phyloP scores from a whole-genome alignment of 371 early-diverging fungal genomes.

The Mortierella sp. region DNA sequence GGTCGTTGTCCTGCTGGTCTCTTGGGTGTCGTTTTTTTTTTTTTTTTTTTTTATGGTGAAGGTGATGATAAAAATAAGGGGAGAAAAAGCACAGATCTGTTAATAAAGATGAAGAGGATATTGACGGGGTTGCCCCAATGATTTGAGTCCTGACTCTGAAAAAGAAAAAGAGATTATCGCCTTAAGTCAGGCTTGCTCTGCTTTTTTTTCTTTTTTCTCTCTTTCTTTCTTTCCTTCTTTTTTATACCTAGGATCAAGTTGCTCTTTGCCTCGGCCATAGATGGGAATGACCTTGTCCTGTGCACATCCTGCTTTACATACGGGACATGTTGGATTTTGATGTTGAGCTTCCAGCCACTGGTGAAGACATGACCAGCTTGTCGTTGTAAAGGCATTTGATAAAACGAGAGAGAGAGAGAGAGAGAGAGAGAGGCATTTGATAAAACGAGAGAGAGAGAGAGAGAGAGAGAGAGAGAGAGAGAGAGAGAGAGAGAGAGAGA shows the following conservation, averaged over 20 bases:
- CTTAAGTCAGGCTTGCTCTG: neutral
- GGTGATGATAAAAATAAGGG: too few relatives aligned
- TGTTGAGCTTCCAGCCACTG: constrained; percentile 76
- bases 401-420: neutral
- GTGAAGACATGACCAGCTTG: constrained; percentile 79
- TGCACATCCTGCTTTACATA: constrained; percentile 83
- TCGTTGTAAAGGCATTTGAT: too few relatives aligned
- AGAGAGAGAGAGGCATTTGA: neutral
- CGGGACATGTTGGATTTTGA: constrained; percentile 77
- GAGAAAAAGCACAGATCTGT: too few relatives aligned
- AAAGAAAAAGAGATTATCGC: neutral
- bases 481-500: neutral
- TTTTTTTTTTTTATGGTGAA: neutral
- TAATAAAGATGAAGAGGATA: too few relatives aligned
- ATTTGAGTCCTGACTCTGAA: too few relatives aligned
- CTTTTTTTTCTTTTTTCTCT: neutral
- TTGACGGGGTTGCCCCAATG: too few relatives aligned
- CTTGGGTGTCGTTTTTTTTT: constrained; percentile 63
- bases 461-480: neutral
- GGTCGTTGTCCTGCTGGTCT: constrained; percentile 79
- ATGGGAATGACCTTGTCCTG: constrained; percentile 84
- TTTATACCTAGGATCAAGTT: constrained; percentile 72
- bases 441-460: constrained; percentile 2
- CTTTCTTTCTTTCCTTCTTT: neutral
- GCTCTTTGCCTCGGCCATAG: constrained; percentile 81